Evolutionary conservation across 2,329 filamentous ascomycete species (phyloP).

Genomic region (Cercospora zeina): DNA sequence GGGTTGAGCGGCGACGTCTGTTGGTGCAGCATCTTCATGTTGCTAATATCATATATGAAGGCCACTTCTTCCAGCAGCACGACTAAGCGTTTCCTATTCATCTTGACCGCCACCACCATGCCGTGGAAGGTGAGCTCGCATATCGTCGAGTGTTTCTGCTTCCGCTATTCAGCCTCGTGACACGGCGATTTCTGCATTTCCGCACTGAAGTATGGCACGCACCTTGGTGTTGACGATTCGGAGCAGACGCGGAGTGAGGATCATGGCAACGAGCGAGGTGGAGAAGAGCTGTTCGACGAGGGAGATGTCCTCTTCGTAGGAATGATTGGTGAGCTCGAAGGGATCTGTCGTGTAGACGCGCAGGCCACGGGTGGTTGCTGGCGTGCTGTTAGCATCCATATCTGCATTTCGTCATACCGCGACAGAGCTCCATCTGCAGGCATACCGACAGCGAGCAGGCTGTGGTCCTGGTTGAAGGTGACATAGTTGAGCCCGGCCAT

Average conservation of each 20-base stretch:
- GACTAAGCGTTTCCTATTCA: constrained; percentile 91
- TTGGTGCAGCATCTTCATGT: constrained; percentile 91
- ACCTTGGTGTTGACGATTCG: constrained; percentile 98
- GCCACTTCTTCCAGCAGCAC: constrained; percentile 95
- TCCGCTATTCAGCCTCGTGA: constrained; percentile 29
- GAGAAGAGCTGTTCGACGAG: constrained; percentile 99
- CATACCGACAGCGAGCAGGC: constrained; percentile 90
- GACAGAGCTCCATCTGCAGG: constrained; percentile 3
- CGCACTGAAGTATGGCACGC: constrained; percentile 35
- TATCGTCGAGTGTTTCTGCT: constrained; percentile 74
- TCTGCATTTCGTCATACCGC: constrained; percentile 9
- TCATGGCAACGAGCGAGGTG: constrained; percentile 90
- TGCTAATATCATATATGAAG: constrained; percentile 97
- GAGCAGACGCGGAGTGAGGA: constrained; percentile 85
- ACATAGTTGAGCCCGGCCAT: constrained; percentile 79
- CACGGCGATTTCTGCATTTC: constrained; percentile 14
- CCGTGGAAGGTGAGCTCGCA: constrained; percentile 98
- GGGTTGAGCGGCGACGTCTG: constrained; percentile 94
- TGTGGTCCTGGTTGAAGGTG: constrained; percentile 98
- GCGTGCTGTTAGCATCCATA: constrained; percentile 16
- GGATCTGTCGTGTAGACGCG: constrained; percentile 96
- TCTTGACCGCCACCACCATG: constrained; percentile 87
- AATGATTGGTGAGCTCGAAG: constrained; percentile 91
- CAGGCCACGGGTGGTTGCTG: constrained; percentile 89
- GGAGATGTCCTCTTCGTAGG: constrained; percentile 83